Evolutionary conservation across 768 basidiomycete genomes (phyloP), one percentile per base, ranked within the genome.

Genomic region (Rhodosporidiobolus odoratus): DNA sequence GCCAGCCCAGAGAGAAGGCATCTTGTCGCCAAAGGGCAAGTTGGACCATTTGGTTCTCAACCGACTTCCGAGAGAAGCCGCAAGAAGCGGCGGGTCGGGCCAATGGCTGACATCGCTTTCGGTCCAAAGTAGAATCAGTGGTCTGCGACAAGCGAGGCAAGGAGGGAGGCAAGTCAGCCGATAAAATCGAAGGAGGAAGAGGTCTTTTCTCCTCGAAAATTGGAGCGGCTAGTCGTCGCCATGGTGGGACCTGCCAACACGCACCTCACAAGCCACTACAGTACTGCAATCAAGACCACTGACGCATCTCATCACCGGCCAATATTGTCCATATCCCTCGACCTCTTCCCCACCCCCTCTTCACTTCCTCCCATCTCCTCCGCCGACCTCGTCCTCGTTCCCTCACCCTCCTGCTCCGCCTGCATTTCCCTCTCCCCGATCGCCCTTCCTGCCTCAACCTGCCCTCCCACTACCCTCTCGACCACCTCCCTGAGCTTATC

Each of bases 401-500:
- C 57, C 38, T 19, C 71, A 10, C 7, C 66, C 38, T 27, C 69
- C 52, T 32, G 45, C 47, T 50, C 59, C 10, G 12, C 43, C 32
- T 62, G 43, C n/a, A 38, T 16, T 67, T 53, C 53, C 43, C 52
- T 58, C 62, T 63, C 73, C 1, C 75, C 75, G 37, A 77, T 71
- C 43, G 58, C 69, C 52, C 65, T 38, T 1, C 72, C 74, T 34
- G 77, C 66, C 57, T 76, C 77, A 54, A 68, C 61, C 57, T 77
- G 75, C 41, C 77, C 67, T 45, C 73, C 66, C 10, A 73, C 72
- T 60, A 77, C 76, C 60, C 77, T 75, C 61, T 78, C 78, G 35
- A 79, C 79, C 4, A 79, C 71, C 69, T 78, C 77, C 71, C 80
- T 76, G 68, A 81, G 68, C 65, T 73, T 75, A 19, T 76, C 78